A percentile compares a stretch with the other conserved stretches of the same genome.
phyloP scores from a whole-genome alignment of 192 early-diverging fungal species.

The Pilobolus umbonatus region DNA sequence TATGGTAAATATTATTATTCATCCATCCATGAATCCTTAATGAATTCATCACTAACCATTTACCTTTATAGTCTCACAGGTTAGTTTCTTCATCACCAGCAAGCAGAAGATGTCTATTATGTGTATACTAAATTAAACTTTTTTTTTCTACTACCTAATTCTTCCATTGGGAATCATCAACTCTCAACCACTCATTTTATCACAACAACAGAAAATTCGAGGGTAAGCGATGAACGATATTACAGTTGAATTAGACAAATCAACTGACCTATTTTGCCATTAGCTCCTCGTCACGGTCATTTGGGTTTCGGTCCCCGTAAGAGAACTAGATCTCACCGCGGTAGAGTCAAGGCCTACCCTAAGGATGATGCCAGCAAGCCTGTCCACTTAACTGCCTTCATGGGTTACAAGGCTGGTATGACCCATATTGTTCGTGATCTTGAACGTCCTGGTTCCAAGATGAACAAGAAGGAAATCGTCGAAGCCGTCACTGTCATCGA shows the following conservation, averaged over 20 bases:
- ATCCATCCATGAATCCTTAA: conserved; percentile 9
- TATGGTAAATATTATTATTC: conserved; percentile 2
- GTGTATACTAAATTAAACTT: neutral
- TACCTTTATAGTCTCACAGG: conserved; percentile 10
- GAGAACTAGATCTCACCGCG: conserved; percentile 89
- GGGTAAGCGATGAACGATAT: too few species aligned
- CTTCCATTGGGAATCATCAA: neutral
- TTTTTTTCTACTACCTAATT: neutral
- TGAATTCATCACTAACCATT: neutral
- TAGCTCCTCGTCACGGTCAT: conserved; percentile 91
- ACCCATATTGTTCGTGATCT: conserved; percentile 99
- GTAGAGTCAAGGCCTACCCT: conserved; percentile 99
- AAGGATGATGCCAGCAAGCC: conserved; percentile 96
- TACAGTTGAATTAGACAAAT: too few species aligned
- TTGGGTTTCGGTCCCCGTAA: conserved; percentile 71
- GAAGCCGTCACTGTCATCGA: conserved; percentile 99
- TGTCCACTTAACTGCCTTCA: conserved; percentile 98
- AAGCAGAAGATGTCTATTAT: neutral
- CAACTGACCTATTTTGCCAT: too few species aligned
- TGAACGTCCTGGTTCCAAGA: conserved; percentile 98
- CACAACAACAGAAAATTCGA: conserved; percentile 8
- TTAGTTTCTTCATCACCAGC: neutral
- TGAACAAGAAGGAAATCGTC: conserved; percentile 99
- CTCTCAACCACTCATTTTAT: neutral
- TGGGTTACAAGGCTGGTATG: conserved; percentile 99